Percentiles rank a stretch among this genome's conserved stretches.
These are phyloP conservation scores for Syzygium jambos DNA, from an alignment of 345 rosid species.

Conservation along the genomic window DNA sequence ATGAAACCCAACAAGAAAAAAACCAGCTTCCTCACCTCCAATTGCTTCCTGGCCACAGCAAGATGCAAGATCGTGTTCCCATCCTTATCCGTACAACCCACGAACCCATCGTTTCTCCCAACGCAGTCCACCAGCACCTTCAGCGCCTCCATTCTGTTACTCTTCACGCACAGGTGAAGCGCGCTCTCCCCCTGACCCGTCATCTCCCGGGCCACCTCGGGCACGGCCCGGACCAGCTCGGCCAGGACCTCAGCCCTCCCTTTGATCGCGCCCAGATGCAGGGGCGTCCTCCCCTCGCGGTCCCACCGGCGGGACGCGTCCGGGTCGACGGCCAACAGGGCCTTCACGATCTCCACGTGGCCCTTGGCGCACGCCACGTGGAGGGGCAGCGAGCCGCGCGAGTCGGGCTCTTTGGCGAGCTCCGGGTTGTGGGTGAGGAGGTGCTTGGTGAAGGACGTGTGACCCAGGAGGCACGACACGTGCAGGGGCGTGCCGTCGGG, in stretches of 20 bases:
- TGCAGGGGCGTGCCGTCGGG: slow-evolving; percentile 2
- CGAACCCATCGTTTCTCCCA: slow-evolving; percentile 2
- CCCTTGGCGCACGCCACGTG: slow-evolving; percentile 15
- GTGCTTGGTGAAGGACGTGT: slow-evolving; percentile 7
- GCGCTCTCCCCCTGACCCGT: slow-evolving; percentile 8
- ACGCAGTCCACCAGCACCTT: slow-evolving; percentile 10
- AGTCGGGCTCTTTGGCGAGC: slow-evolving; percentile 3
- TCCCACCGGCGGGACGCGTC: slow-evolving; percentile 6
- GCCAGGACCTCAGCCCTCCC: slow-evolving; percentile 8
- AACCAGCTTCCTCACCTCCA: slow-evolving; percentile 6
- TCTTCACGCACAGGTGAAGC: slow-evolving; percentile 13
- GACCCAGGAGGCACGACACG: slow-evolving; percentile 11
- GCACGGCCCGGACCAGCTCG: slow-evolving; percentile 6
- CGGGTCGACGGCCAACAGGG: slow-evolving; percentile 5
- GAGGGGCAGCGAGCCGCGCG: slow-evolving; percentile 9
- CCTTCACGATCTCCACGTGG: slow-evolving; percentile 10
- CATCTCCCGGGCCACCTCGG: slow-evolving; percentile 1
- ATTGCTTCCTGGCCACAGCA: slow-evolving; percentile 12
- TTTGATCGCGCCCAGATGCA: slow-evolving; percentile 13
- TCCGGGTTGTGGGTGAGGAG: slow-evolving; percentile 1
- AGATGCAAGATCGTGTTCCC: slow-evolving; percentile 17
- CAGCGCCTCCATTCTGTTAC: slow-evolving; percentile 10
- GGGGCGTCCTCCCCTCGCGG: slow-evolving; percentile 13
- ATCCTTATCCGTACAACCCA: slow-evolving; percentile 9
- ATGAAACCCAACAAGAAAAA: not conserved